A percentile compares a stretch with the other conserved stretches of the same genome.
phyloP scores from a whole-genome alignment of 129 eudicot genomes.

The Arctium minus region DNA sequence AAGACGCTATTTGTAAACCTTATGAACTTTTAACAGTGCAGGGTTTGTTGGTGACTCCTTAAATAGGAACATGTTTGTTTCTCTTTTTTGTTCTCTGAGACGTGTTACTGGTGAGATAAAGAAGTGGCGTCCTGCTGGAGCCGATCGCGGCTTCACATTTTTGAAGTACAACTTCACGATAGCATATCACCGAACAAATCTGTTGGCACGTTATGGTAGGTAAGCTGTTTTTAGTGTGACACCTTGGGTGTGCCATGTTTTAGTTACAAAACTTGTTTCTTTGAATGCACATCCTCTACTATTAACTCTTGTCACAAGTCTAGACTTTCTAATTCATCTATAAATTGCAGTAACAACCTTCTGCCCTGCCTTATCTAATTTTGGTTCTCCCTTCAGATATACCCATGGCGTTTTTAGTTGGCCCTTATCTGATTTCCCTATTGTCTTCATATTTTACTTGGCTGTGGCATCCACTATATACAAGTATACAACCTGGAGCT shows the following conservation, averaged over 20 bases:
- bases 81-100: constrained; percentile 81
- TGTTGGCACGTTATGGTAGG: constrained; percentile 98
- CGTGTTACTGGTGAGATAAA: constrained; percentile 61
- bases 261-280: not conserved
- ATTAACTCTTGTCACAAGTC: not conserved
- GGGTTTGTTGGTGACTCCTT: constrained; percentile 98
- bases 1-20: constrained; percentile 33
- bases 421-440: not conserved
- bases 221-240: constrained; percentile 46
- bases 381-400: not conserved
- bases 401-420: not conserved
- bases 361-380: not conserved
- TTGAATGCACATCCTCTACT: not conserved
- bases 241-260: not conserved
- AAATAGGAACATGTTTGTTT: constrained; percentile 96
- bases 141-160: constrained; percentile 94
- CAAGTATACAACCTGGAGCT: not conserved
- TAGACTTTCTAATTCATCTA: not conserved
- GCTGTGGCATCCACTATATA: not conserved
- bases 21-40: constrained; percentile 56
- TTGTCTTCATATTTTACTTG: not conserved
- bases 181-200: constrained; percentile 92
- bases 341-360: not conserved
- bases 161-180: constrained; percentile 79
- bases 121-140: constrained; percentile 98